A percentile compares a stretch with the other conserved stretches of the same genome.
Evolutionary conservation across 148 eudicot genomes (phyloP).

Genomic region (Talinum fruticosum): DNA sequence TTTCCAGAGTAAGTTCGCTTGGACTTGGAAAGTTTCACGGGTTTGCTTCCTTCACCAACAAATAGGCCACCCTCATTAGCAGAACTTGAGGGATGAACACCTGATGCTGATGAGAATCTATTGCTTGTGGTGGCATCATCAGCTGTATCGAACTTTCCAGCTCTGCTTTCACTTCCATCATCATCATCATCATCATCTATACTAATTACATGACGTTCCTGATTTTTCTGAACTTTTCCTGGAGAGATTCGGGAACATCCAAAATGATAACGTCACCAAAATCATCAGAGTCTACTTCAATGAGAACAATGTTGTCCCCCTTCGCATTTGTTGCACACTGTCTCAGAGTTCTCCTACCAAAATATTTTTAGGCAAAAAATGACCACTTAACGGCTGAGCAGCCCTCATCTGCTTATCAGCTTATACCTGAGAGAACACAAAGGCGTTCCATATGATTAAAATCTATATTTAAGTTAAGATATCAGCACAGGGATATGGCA

Average conservation of each 20-base stretch:
- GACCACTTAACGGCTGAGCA: slow-evolving; percentile 31
- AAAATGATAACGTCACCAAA: slow-evolving; percentile 48
- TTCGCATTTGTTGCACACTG: slow-evolving; percentile 43
- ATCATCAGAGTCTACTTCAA: slow-evolving; percentile 72
- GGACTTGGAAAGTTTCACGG: slow-evolving; percentile 67
- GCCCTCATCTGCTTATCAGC: slow-evolving; percentile 47
- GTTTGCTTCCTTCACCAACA: slow-evolving; percentile 47
- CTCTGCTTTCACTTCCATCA: slow-evolving; percentile 28
- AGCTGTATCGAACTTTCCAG: slow-evolving; percentile 19
- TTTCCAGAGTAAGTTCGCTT: slow-evolving; percentile 75
- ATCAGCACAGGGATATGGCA: not conserved
- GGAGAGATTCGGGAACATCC: slow-evolving; percentile 61
- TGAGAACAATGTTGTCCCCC: slow-evolving; percentile 52
- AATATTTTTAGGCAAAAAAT: slow-evolving; percentile 36
- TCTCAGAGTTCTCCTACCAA: slow-evolving; percentile 39
- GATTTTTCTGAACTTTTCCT: slow-evolving; percentile 33
- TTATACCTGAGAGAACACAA: slow-evolving; percentile 22
- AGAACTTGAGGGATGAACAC: slow-evolving; percentile 2
- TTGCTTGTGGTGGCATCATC: slow-evolving; percentile 36
- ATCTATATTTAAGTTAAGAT: not conserved
- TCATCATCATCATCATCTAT: slow-evolving; percentile 87
- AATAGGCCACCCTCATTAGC: slow-evolving; percentile 29
- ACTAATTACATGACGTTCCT: slow-evolving; percentile 41
- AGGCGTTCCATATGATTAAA: not conserved
- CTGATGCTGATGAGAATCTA: slow-evolving; percentile 24